A percentile compares a stretch with the other conserved stretches of the same genome.
phyloP scores from a whole-genome alignment of 164 flowering plant species.

The Aristolochia fimbriata region DNA sequence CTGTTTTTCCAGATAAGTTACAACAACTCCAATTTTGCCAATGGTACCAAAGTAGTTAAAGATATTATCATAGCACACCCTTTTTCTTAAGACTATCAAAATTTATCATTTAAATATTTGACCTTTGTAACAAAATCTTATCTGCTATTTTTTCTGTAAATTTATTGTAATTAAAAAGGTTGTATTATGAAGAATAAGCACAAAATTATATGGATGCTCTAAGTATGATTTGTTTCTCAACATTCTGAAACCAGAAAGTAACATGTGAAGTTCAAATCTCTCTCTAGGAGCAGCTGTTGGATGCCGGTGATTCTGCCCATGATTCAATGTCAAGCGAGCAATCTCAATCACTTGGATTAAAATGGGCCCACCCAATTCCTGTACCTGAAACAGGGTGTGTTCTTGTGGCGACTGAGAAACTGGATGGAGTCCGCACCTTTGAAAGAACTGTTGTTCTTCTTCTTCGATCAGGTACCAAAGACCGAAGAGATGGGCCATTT shows the following conservation, averaged over 20 bases:
- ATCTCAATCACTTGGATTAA: constrained; percentile 49
- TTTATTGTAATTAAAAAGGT: too few relatives aligned
- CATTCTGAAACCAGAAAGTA: background rate
- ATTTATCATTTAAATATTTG: too few relatives aligned
- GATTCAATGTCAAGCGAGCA: constrained; percentile 19
- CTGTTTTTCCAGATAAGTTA: too few relatives aligned
- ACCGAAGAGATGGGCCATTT: constrained; percentile 79
- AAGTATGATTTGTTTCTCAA: background rate
- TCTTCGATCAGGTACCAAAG: constrained; percentile 64
- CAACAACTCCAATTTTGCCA: too few relatives aligned
- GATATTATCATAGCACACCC: too few relatives aligned
- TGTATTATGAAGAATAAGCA: too few relatives aligned
- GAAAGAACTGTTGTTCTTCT: constrained; percentile 74
- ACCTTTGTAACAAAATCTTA: too few relatives aligned
- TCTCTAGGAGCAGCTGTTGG: constrained; percentile 38
- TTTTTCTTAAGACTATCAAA: too few relatives aligned
- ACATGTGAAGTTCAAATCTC: background rate
- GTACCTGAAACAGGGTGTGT: constrained; percentile 83
- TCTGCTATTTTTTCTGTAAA: too few relatives aligned
- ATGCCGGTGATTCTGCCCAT: constrained; percentile 20
- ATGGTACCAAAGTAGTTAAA: too few relatives aligned
- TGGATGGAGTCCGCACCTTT: constrained; percentile 66
- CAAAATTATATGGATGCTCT: background rate
- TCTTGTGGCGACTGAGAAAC: constrained; percentile 89
- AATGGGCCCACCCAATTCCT: constrained; percentile 96